These are phyloP conservation scores for Aspergillus persii DNA, from an alignment of 2,329 filamentous ascomycete species.

Conservation along the genomic window DNA sequence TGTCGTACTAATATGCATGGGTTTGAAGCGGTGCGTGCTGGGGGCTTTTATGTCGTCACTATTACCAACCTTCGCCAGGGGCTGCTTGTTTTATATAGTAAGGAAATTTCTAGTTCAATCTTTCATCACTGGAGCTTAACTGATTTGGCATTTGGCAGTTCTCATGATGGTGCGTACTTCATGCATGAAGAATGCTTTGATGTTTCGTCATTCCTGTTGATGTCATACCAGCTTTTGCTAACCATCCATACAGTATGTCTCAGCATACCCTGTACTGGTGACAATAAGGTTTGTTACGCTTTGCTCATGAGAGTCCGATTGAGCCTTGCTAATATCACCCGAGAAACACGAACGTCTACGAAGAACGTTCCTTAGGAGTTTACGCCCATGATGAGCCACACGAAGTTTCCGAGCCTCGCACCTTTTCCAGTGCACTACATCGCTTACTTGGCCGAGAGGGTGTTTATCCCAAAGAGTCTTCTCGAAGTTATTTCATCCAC, in stretches of 20 bases:
- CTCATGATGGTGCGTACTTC: slow-evolving; percentile 34
- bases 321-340: neutral
- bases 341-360: slow-evolving; percentile 69
- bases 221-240: slow-evolving; percentile 2
- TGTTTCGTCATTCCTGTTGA: too few species aligned
- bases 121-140: neutral
- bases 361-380: slow-evolving; percentile 62
- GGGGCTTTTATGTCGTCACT: slow-evolving; percentile 64
- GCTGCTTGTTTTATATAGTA: slow-evolving; percentile 32
- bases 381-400: slow-evolving; percentile 33
- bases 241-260: slow-evolving; percentile 29
- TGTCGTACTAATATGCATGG: neutral
- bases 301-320: neutral
- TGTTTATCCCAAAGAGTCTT: slow-evolving; percentile 25
- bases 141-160: slow-evolving; percentile 23
- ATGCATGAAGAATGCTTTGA: neutral
- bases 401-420: slow-evolving; percentile 17
- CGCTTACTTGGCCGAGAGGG: slow-evolving; percentile 25
- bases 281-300: slow-evolving; percentile 28
- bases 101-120: neutral
- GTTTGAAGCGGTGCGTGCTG: slow-evolving; percentile 53
- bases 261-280: slow-evolving; percentile 35
- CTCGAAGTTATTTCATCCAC: slow-evolving; percentile 50
- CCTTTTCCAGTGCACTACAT: slow-evolving; percentile 21
- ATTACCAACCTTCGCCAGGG: slow-evolving; percentile 54